Percentiles rank a stretch among this genome's conserved stretches.
Evolutionary conservation across 1,284 basidiomycete genomes (phyloP).

Genomic region (Puccinia brachypodii): DNA sequence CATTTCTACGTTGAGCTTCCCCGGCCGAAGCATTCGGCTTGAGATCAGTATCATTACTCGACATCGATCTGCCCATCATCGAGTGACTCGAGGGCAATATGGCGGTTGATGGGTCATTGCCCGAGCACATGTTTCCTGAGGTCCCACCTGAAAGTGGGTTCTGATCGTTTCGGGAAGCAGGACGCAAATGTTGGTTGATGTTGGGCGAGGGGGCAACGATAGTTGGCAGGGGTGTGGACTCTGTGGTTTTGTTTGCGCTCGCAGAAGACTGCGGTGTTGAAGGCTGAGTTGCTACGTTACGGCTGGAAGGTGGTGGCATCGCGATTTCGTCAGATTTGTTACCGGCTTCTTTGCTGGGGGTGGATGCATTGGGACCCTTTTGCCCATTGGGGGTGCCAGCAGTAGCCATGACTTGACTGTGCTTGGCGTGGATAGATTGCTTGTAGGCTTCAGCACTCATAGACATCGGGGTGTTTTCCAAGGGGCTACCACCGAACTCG

Average conservation of each 20-base stretch:
- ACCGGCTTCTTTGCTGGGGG: constrained; percentile 12
- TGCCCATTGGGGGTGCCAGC: not conserved
- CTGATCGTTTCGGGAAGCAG: not conserved
- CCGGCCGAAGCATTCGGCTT: constrained; percentile 8
- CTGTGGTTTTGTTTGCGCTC: constrained; percentile 19
- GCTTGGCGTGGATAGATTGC: constrained; percentile 38
- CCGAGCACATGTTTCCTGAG: not conserved
- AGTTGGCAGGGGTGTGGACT: constrained; percentile 19
- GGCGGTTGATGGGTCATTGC: not conserved
- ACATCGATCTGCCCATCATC: not conserved
- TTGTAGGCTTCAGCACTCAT: constrained; percentile 41
- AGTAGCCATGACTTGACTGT: constrained; percentile 30
- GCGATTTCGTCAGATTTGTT: constrained; percentile 4
- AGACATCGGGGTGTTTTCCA: constrained; percentile 1
- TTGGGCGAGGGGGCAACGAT: constrained; percentile 37
- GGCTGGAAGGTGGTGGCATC: constrained; percentile 33
- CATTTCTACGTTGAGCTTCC: not conserved
- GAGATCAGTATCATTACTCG: not conserved
- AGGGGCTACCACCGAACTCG: constrained; percentile 8
- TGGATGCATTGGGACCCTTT: not conserved
- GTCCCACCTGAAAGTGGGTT: not conserved
- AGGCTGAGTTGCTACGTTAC: constrained; percentile 19
- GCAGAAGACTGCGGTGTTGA: constrained; percentile 34
- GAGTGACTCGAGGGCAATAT: constrained; percentile 2
- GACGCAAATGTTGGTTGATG: constrained; percentile 17